A percentile compares a stretch with the other conserved stretches of the same genome.
Evolutionary conservation across 2,329 filamentous ascomycete genomes (phyloP).

Genomic region (Huntiella abstrusa): DNA sequence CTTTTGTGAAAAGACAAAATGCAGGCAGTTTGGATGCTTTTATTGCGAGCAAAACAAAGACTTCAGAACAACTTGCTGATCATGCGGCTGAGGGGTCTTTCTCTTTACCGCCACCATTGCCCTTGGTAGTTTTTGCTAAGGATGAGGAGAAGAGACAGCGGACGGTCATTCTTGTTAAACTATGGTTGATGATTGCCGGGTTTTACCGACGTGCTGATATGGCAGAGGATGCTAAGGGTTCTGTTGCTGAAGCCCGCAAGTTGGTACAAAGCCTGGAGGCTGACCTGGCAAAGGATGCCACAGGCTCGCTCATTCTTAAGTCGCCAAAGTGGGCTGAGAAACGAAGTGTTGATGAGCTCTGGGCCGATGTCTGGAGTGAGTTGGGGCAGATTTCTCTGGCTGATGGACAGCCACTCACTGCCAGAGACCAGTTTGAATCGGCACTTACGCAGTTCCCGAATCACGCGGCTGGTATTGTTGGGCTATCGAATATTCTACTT

Average conservation of each 20-base stretch:
- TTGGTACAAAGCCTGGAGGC: constrained; percentile 53
- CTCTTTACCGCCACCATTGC: constrained; percentile 28
- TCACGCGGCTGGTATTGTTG: constrained; percentile 63
- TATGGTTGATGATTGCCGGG: constrained; percentile 80
- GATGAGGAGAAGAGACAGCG: constrained; percentile 32
- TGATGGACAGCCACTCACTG: constrained; percentile 44
- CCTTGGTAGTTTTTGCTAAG: constrained; percentile 34
- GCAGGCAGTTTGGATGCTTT: constrained; percentile 28
- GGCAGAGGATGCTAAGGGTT: constrained; percentile 60
- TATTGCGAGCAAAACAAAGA: constrained; percentile 22
- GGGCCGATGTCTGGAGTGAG: constrained; percentile 70
- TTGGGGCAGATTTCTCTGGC: constrained; percentile 48
- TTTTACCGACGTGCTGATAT: constrained; percentile 72
- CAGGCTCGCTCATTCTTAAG: constrained; percentile 41
- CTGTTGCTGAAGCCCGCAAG: constrained; percentile 63
- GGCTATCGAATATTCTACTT: constrained; percentile 66
- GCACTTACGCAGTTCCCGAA: constrained; percentile 64
- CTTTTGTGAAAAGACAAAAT: constrained; percentile 25
- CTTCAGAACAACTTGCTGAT: constrained; percentile 22
- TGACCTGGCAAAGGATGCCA: constrained; percentile 42
- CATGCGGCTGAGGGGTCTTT: constrained; percentile 23
- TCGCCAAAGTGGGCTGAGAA: constrained; percentile 57
- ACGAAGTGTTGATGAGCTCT: constrained; percentile 66
- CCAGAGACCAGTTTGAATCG: constrained; percentile 61
- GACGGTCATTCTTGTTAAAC: constrained; percentile 43